Evolutionary conservation across 345 rosid genomes (phyloP), one percentile per base, ranked within the genome.

Genomic region (Odontarrhena argentea): DNA sequence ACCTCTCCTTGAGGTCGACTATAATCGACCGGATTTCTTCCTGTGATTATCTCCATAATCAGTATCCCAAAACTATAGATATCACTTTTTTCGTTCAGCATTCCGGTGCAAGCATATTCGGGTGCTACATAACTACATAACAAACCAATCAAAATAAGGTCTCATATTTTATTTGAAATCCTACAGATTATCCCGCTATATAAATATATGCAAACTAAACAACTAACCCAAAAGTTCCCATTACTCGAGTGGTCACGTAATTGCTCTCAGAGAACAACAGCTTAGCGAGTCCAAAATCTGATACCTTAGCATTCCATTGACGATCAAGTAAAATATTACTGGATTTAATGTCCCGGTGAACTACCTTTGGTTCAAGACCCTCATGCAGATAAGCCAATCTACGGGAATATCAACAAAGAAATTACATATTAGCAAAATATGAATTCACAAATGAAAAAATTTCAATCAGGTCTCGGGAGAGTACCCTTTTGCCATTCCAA

Each of bases 301-400:
- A 93, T 41, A 93, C 93, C 78, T 86, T 93, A 10, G 97, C 43
- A 61, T 87, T 81, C 98, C 97, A 93, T 24, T 85, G 96, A 55
- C 81, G 83, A 79, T 93, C 98, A 57, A 93, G 85, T 60, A 93
- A 78, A 65, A 93, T 88, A 81, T 93, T 93, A 61, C 94, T 83
- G 40, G 97, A 88, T 73, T 93, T 93, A 38, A 93, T 87, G 72
- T 93, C 98, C 24, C 97, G 80, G 41, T 93, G 98, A 63, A 93
- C 98, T 15, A 93, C 98, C 77, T 93, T 93, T 0, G 98, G 98
- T 79, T 93, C 98, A 64, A 93, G 97, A 70, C 98, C 98, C 71
- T 93, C 98, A 13, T 93, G 98, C 64, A 93, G 94, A 74, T 93
- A 93, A 26, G 98, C 98, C 82, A 93, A 80, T 65, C 98, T 92